Evolutionary conservation across 139 green algal species (phyloP).

Genomic region (Coelastrella sp.): DNA sequence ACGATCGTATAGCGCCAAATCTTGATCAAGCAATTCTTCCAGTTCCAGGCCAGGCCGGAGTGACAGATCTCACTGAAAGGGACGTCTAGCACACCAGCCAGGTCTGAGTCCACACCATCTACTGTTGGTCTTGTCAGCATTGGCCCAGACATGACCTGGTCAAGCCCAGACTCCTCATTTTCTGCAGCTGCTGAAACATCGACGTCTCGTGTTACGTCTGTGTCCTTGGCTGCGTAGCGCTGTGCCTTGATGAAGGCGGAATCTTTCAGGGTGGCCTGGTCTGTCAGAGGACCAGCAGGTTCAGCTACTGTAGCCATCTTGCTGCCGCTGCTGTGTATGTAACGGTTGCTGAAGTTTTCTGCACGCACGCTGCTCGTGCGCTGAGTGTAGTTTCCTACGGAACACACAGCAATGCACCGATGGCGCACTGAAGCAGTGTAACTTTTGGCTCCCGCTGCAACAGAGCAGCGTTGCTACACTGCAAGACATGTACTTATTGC

Average conservation of each 20-base stretch:
- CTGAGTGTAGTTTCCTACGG: too few species aligned
- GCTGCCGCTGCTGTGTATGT: too few species aligned
- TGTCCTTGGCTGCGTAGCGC: neutral
- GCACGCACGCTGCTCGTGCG: too few species aligned
- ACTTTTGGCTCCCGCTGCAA: too few species aligned
- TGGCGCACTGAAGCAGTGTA: too few species aligned
- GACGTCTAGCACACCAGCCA: constrained; percentile 12
- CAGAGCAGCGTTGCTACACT: too few species aligned
- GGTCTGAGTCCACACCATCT: neutral
- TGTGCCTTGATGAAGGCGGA: neutral
- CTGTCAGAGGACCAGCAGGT: neutral
- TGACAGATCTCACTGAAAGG: constrained; percentile 41
- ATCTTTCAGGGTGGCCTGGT: neutral
- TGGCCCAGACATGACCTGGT: neutral
- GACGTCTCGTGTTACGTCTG: neutral
- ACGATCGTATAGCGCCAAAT: constrained; percentile 37
- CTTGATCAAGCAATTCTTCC: constrained; percentile 32
- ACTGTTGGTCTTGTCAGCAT: constrained; percentile 15
- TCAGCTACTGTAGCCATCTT: neutral
- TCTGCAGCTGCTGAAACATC: neutral
- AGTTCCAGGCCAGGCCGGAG: neutral
- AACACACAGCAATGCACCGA: too few species aligned
- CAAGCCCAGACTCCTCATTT: neutral
- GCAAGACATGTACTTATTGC: too few species aligned
- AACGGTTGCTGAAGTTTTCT: too few species aligned